Conservation (phyloP, 306 rosid species). For the Pterocarpus macrocarpus region DNA sequence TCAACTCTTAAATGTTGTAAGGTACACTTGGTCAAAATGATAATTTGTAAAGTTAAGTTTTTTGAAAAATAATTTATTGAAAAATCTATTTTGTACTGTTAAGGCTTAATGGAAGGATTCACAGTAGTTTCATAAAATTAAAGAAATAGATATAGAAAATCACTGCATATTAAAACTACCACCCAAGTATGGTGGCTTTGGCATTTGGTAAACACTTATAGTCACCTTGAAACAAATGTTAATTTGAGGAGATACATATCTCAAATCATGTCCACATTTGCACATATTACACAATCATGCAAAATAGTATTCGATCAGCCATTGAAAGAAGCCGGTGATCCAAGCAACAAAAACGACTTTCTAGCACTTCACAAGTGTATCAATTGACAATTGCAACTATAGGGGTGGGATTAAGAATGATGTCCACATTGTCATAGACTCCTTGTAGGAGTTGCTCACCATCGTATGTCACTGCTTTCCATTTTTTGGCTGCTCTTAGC, state of each 20-base stretch:
- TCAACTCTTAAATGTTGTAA: too few relatives aligned
- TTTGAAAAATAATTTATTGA: too few relatives aligned
- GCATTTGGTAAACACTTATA: too few relatives aligned
- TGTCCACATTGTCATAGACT: constrained; percentile 92
- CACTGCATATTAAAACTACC: constrained; percentile 21
- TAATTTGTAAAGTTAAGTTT: too few relatives aligned
- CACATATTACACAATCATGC: constrained; percentile 11
- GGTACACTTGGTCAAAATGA: too few relatives aligned
- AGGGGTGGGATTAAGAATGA: constrained; percentile 69
- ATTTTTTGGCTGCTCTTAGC: constrained; percentile 85
- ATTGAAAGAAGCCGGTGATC: constrained; percentile 10
- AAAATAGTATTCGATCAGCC: constrained; percentile 23
- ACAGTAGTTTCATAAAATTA: not conserved
- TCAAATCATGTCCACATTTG: not conserved
- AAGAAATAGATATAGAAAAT: not conserved
- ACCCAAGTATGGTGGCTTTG: constrained; percentile 2
- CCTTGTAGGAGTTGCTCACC: constrained; percentile 96
- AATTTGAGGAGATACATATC: constrained; percentile 16
- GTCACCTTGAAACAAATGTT: too few relatives aligned
- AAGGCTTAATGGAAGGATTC: not conserved
- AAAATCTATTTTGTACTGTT: not conserved
- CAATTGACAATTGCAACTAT: constrained; percentile 43
- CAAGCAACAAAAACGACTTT: constrained; percentile 8
- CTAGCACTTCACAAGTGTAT: not conserved
- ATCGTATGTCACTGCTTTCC: constrained; percentile 75